Evolutionary conservation across 2,329 filamentous ascomycete genomes (phyloP).

Genomic region (Fusarium sp.): DNA sequence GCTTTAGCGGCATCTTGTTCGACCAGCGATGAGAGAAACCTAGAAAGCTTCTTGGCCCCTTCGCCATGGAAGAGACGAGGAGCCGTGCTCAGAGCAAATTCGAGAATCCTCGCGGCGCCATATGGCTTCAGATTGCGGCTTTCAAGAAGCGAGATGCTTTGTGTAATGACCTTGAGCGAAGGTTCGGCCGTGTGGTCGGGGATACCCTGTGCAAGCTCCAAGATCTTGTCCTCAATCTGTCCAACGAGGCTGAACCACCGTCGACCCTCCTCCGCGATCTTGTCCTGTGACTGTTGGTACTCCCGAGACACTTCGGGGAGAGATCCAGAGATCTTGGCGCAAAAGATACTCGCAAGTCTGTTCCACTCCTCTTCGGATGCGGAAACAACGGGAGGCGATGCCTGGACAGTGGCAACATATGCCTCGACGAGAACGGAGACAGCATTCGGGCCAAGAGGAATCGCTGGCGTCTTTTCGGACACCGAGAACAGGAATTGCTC

Average conservation of each 20-base stretch:
- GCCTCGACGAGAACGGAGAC: slow-evolving; percentile 59
- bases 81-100: slow-evolving; percentile 51
- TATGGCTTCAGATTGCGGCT: slow-evolving; percentile 69
- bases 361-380: slow-evolving; percentile 72
- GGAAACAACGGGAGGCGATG: slow-evolving; percentile 56
- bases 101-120: slow-evolving; percentile 63
- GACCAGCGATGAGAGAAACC: slow-evolving; percentile 63
- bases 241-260: slow-evolving; percentile 74
- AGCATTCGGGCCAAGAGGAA: slow-evolving; percentile 50
- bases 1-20: slow-evolving; percentile 67
- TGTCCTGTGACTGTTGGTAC: slow-evolving; percentile 77
- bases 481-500: slow-evolving; percentile 65
- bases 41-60: slow-evolving; percentile 51
- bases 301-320: slow-evolving; percentile 86
- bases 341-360: slow-evolving; percentile 69
- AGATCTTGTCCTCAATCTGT: slow-evolving; percentile 54
- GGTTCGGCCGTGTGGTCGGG: slow-evolving; percentile 48
- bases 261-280: slow-evolving; percentile 72
- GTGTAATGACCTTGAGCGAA: slow-evolving; percentile 47
- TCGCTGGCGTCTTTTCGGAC: slow-evolving; percentile 51
- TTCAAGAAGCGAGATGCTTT: slow-evolving; percentile 57
- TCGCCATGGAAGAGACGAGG: slow-evolving; percentile 56
- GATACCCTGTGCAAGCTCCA: slow-evolving; percentile 19
- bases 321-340: slow-evolving; percentile 76
- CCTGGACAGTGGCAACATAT: slow-evolving; percentile 58